Evolutionary conservation across 305 asterid genomes (phyloP), one percentile per base, ranked within the genome.

Genomic region (Galium porrigens): DNA sequence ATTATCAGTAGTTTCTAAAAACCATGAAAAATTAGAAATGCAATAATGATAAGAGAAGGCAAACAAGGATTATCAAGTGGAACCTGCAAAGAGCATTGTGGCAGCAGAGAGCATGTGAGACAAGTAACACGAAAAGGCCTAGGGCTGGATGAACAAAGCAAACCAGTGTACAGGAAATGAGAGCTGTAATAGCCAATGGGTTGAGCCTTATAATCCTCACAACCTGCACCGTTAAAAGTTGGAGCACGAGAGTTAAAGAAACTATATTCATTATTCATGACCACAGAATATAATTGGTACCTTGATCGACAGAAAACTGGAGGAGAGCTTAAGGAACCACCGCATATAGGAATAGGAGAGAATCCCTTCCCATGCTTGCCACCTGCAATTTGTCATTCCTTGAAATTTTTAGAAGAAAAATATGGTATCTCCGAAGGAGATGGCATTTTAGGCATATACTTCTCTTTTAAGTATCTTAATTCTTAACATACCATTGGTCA

Each of bases 61-160:
- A 48, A 44, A 39, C 42, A 67, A 63, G 71, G 18, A 73, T 20
- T 42, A 54, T 62, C 72, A 64, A 72, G 70, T 33, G 53, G 57
- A 79, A 89, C 99, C 97, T 89, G 79, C 85, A 83, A 54, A 92
- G 73, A 61, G 96, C 77, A 52, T 78, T 76, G 79, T 89, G 90
- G 80, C 96, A 94, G 72, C 84, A 72, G 53, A 82, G 68, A 74
- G 83, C 82, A 76, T 89, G 97, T 65, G 86, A 85, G 64, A 81
- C 68, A 73, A 92, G 77, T 83, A 89, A 73, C 66, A 82, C 80
- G 74, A 79, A 76, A 70, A 94, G 95, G 68, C 97, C 97, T 65
- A 94, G 73, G 37, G 95, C 96, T 57, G 97, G 95, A 84, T 92
- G 98, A 72, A 84, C 82, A 61, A 85, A 71, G 84, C 87, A 94